phyloP scores from a whole-genome alignment of 148 eudicot genomes.

The Heliamphora exappendiculata region DNA sequence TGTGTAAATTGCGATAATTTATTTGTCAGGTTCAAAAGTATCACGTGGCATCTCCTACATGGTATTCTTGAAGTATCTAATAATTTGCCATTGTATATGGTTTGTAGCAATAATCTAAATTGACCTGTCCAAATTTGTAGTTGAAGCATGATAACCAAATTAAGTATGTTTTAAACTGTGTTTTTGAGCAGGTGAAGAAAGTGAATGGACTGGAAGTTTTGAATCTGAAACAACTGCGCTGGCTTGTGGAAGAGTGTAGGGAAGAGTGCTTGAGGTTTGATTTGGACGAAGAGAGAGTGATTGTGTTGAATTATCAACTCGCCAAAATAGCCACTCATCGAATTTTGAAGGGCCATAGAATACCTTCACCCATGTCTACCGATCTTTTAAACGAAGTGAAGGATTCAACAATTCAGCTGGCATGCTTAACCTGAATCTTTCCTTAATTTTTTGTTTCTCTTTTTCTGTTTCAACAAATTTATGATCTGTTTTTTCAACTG shows the following conservation, averaged over 20 bases:
- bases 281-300: conserved; percentile 82
- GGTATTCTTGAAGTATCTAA: too few species aligned
- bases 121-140: too few species aligned
- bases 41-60: too few species aligned
- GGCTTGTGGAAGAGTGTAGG: conserved; percentile 61
- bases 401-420: conserved; percentile 13
- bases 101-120: too few species aligned
- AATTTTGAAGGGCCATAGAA: conserved; percentile 75
- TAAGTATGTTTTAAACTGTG: neutral
- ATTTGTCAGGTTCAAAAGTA: too few species aligned
- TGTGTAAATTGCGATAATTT: too few species aligned
- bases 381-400: conserved; percentile 44
- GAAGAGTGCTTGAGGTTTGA: conserved; percentile 67
- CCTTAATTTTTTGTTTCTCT: neutral
- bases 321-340: conserved; percentile 82
- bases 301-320: conserved; percentile 54
- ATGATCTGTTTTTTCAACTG: too few species aligned
- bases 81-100: too few species aligned
- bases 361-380: conserved; percentile 62
- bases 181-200: conserved; percentile 63
- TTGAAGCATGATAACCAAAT: neutral
- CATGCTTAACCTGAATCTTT: neutral
- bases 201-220: conserved; percentile 71
- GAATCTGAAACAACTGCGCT: conserved; percentile 66
- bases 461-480: too few species aligned